Evolutionary conservation across 805 yeast genomes (phyloP).

Genomic region (Clavispora phyllophila): DNA sequence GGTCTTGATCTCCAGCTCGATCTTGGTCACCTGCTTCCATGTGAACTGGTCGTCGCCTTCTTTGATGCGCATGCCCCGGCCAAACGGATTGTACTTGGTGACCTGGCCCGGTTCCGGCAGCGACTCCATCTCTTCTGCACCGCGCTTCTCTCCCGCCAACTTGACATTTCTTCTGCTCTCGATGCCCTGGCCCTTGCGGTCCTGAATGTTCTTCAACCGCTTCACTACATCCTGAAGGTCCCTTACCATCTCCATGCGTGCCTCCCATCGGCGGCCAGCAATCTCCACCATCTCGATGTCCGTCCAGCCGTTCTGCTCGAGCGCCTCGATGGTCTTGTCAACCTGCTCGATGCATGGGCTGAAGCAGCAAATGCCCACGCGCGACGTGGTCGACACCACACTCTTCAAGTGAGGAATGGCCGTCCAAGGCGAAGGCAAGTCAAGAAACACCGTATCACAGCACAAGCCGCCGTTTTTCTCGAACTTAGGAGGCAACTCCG

Average conservation of each 20-base stretch:
- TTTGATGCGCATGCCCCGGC: slow-evolving; percentile 74
- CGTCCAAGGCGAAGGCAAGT: slow-evolving; percentile 95
- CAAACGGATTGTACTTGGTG: slow-evolving; percentile 74
- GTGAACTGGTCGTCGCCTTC: slow-evolving; percentile 81
- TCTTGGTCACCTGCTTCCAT: slow-evolving; percentile 82
- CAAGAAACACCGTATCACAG: slow-evolving; percentile 79
- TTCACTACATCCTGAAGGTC: slow-evolving; percentile 71
- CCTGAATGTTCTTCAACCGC: slow-evolving; percentile 73
- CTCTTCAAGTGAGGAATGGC: slow-evolving; percentile 72
- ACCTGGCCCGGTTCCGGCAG: slow-evolving; percentile 5
- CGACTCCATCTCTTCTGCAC: slow-evolving; percentile 12
- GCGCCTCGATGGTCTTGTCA: slow-evolving; percentile 71
- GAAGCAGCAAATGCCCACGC: slow-evolving; percentile 83
- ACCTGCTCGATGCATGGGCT: slow-evolving; percentile 99
- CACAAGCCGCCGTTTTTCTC: slow-evolving; percentile 28
- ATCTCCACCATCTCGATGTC: slow-evolving; percentile 90
- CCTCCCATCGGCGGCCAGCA: slow-evolving; percentile 80
- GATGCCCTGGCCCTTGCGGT: slow-evolving; percentile 59
- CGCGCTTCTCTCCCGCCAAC: slow-evolving; percentile 19
- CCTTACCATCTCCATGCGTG: slow-evolving; percentile 82
- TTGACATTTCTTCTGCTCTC: slow-evolving; percentile 46
- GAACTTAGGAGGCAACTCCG: slow-evolving; percentile 24
- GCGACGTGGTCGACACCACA: slow-evolving; percentile 50
- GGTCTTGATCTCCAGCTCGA: slow-evolving; percentile 81
- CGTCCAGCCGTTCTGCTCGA: slow-evolving; percentile 76